Base-by-base conservation (phyloP, 805 yeast genomes). In the Zygosaccharomyces pseudorouxii region DNA sequence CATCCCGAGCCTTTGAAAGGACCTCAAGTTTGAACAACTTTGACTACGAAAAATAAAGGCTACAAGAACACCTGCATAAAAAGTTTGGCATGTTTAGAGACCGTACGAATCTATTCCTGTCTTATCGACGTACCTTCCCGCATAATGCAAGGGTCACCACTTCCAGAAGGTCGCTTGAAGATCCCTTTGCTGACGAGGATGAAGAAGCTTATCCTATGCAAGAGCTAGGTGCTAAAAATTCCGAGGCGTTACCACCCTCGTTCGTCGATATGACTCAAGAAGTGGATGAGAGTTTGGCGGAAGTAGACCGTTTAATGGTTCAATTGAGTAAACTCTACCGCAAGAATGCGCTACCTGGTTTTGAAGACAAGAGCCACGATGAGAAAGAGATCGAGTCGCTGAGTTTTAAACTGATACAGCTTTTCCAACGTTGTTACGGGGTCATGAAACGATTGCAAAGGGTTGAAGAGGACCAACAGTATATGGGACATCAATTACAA, bases 81-180 rank as follows among this genome's bases (percentile, higher is more conserved):
- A 16, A 16, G 19, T 33, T 14, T 14, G 9, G 6, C 46, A 89
- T 92, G 97, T 87, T 86, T 62, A 77, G 98, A 65, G 98, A 93
- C 69, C 76, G 97, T 65, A 93, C 99, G n/a, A 92, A 90, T 62
- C 75, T 92, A 55, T 92, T 76, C 67, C 72, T 89, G 19, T 89
- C 97, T 40, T 92, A 86, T 63, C 80, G 99, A 54, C 80, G 93
- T 51, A 89, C 98, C 9, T 84, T 83, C 49, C 95, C 96, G 0
- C 89, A 89, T 55, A 79, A 76, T 52, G 59, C 81, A 76, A 60
- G 83, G 84, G 19, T 73, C 84, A 30, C 47, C 77, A 83, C 52
- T 25, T 45, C 39, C 38, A 48, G 23, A 47, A 64, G 62, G 29
- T 52, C 60, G n/a, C 57, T 67, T 46, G 55, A 38, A 31, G 65